Base-by-base conservation (phyloP, 129 eudicot species). In the Tagetes erecta region DNA sequence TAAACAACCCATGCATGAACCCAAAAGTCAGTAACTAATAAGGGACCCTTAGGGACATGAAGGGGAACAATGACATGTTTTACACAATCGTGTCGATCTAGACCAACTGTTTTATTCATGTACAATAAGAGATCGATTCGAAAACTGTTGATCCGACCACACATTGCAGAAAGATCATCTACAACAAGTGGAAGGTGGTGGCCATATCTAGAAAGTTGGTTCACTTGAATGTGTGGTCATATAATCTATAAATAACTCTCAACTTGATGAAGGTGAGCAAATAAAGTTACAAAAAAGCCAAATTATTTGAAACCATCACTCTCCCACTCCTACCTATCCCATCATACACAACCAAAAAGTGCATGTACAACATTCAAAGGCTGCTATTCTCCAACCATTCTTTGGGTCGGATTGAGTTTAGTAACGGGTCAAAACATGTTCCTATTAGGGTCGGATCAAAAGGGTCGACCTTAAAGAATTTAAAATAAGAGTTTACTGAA, bases 201-300 rank as follows among this genome's bases (percentile, higher is more conserved):
- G 53, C 70, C 83, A 79, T 79, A 72, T 53, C 44, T 79, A 56
- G 73, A 72, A 79, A 72, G 83, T 44, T 72, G 67, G 78, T 64
- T 74, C 83, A 72, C 83, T 79, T 79, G 46, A 71, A 51, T 63
- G 40, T 78, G 56, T 78, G 52, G 41, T 35, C 11, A 72, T 64
- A 65, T 79, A 72, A 57, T 39, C 14, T 64, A 79, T 57, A 79
- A 65, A 72, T 46, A 72, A 79, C 53, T 72, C 27, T 44, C 83
- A 72, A 79, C 62, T 79, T 72, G 83, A 72, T 74, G 74, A 79
- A 39, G 74, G 83, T 79, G 83, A 79, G 74, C 74, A 72, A 73
- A 72, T 65, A 79, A 79, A 79, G 83, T 74, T 72, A 78, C 40
- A 31, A 37, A 65, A 79, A 79, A 56, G 79, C 51, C 52, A 72